A percentile compares a stretch with the other conserved stretches of the same genome.
Evolutionary conservation across 225 moss, liverwort and hornwort genomes (phyloP).

Genomic region (Sphagnum contortum): DNA sequence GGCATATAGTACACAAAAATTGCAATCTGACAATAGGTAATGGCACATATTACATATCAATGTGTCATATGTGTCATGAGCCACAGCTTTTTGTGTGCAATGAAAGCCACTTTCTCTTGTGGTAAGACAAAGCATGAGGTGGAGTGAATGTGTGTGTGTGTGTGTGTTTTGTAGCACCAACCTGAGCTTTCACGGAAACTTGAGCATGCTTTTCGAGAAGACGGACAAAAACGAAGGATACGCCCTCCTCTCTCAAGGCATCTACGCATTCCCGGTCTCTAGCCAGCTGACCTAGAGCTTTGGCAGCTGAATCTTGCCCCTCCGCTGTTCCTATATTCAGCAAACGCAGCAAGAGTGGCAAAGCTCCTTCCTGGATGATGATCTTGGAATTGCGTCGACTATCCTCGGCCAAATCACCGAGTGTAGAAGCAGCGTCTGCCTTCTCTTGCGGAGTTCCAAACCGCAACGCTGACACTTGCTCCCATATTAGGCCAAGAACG

Average conservation of each 20-base stretch:
- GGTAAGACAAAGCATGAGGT: not conserved
- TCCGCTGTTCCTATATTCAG: constrained; percentile 58
- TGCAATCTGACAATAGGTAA: too few species aligned
- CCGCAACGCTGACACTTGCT: constrained; percentile 69
- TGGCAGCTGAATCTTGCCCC: constrained; percentile 71
- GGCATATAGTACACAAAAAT: too few species aligned
- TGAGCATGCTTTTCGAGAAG: constrained; percentile 39
- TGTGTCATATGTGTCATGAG: too few species aligned
- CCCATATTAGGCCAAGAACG: constrained; percentile 67
- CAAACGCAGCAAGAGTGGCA: constrained; percentile 59
- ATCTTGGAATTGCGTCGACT: constrained; percentile 81
- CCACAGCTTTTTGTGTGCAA: too few species aligned
- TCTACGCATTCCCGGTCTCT: constrained; percentile 54
- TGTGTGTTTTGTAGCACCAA: not conserved
- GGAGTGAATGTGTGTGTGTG: too few species aligned
- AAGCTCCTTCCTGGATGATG: constrained; percentile 81
- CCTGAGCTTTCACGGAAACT: constrained; percentile 81
- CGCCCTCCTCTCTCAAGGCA: constrained; percentile 54
- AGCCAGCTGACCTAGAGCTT: constrained; percentile 57
- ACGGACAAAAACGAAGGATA: constrained; percentile 54
- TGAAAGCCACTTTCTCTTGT: not conserved
- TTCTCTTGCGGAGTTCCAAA: constrained; percentile 63
- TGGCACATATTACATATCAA: too few species aligned
- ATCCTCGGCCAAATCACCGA: constrained; percentile 45
- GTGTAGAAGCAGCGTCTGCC: constrained; percentile 39